A percentile compares a stretch with the other conserved stretches of the same genome.
These are phyloP conservation scores for Rhizophagus sp. DNA, from an alignment of 192 early-diverging fungal genomes.

Conservation along the genomic window DNA sequence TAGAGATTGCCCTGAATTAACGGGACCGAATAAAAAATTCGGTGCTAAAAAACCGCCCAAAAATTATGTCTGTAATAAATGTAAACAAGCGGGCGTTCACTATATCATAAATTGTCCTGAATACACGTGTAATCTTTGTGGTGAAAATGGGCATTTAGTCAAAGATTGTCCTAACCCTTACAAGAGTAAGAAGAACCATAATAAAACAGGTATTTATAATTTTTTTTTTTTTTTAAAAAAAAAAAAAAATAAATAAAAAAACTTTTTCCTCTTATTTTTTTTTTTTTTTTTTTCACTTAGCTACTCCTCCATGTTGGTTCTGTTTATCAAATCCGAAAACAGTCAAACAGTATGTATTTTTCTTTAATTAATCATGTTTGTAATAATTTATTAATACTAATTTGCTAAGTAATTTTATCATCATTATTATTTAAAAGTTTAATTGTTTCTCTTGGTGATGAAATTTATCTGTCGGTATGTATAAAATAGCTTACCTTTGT, in stretches of 20 bases:
- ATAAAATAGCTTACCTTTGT: not conserved
- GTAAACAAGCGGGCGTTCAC: constrained; percentile 53
- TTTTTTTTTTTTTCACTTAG: not conserved
- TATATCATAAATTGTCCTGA: constrained; percentile 54
- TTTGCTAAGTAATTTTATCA: not conserved
- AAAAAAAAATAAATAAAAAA: too few species aligned
- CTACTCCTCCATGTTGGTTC: constrained; percentile 85
- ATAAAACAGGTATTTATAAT: not conserved
- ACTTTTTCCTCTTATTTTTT: too few species aligned
- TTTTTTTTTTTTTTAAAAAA: not conserved
- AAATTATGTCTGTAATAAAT: constrained; percentile 51
- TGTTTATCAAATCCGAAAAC: constrained; percentile 90
- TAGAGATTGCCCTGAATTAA: constrained; percentile 45
- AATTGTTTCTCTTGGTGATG: constrained; percentile 78
- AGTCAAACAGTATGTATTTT: constrained; percentile 65
- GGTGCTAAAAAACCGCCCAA: constrained; percentile 22
- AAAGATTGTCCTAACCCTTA: constrained; percentile 56
- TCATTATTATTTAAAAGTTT: constrained; percentile 39
- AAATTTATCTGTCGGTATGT: constrained; percentile 73
- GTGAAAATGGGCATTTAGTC: constrained; percentile 64
- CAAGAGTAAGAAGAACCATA: not conserved
- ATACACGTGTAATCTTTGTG: constrained; percentile 65
- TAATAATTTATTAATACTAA: not conserved
- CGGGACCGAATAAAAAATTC: not conserved
- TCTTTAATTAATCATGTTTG: not conserved